Base-by-base conservation (phyloP, 129 eudicot species). In the Artemisia annua region DNA sequence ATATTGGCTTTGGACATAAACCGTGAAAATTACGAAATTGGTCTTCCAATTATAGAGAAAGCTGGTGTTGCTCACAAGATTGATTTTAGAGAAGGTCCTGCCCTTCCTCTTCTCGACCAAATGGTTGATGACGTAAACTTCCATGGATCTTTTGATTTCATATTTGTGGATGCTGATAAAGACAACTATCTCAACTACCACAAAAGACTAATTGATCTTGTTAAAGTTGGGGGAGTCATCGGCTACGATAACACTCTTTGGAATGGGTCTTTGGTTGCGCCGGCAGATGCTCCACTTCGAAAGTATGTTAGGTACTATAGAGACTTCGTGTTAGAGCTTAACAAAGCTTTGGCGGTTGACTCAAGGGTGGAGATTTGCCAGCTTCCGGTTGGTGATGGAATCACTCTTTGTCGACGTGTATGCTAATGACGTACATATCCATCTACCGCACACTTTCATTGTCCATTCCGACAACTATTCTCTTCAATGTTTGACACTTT, bases 181-280 rank as follows among this genome's bases (percentile, higher is more conserved):
- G 79, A 75, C 65, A 75, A 75, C 50, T 75, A 75, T 4, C 66
- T 75, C 39, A 75, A 75, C 56, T 75, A 75, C 30, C 79, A 75
- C 17, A 75, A 75, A 14, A 53, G 79, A 14, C 39, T 75, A 11
- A 52, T 75, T 15, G 79, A 75, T 53, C 72, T 75, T 14, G 72
- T 75, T 4, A 75, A 75, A 49, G 65, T 75, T 3, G 79, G 79
- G 2, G 72, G 72, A 53, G 79, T 75, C 26, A 75, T 75, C 20
- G 79, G 79, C 46, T 75, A 75, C 12, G 79, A 75, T 26, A 75
- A 75, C 72, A 75, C 79, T 16, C 79, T 75, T 15, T 75, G 79
- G 79, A 75, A 65, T 7, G 79, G 79, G 11, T 75, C 79, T 17
- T 65, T 75, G 22, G 79, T 75, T 55, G 72, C 79, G 3, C 79